phyloP scores from a whole-genome alignment of 2,329 filamentous ascomycete genomes.

The Fusarium multiceps region DNA sequence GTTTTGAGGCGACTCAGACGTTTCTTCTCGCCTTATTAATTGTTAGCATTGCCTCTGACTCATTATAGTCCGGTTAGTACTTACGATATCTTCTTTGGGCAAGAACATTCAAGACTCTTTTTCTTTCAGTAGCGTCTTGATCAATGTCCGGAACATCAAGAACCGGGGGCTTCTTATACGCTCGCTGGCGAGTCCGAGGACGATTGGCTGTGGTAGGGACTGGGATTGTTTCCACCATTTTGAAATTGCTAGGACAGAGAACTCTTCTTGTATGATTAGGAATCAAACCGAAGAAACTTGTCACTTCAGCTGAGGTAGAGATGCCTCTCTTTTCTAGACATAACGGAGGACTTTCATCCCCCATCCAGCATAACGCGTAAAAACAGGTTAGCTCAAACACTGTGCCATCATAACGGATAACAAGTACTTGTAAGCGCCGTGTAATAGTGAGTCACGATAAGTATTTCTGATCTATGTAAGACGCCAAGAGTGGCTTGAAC shows the following conservation, averaged over 20 bases:
- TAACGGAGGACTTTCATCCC: conserved; percentile 25
- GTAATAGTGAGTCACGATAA: rapidly evolving
- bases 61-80: neutral
- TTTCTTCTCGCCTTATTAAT: conserved; percentile 49
- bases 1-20: conserved; percentile 46
- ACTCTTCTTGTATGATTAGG: neutral
- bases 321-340: conserved; percentile 31
- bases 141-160: conserved; percentile 61
- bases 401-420: conserved; percentile 49
- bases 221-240: conserved; percentile 19
- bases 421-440: conserved; percentile 20
- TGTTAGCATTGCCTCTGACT: conserved; percentile 4
- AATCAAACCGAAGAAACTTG: neutral
- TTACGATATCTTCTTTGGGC: conserved; percentile 65
- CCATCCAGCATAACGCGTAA: conserved; percentile 49
- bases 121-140: conserved; percentile 63
- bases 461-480: conserved; percentile 31
- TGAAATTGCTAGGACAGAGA: neutral
- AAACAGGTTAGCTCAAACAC: conserved; percentile 26
- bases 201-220: conserved; percentile 14
- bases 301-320: neutral
- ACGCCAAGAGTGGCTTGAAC: neutral
- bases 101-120: conserved; percentile 64
- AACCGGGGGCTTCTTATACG: conserved; percentile 54
- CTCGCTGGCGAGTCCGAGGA: conserved; percentile 54